These are phyloP conservation scores for Penicillium daleae DNA, from an alignment of 495 filamentous ascomycete genomes.

Conservation along the genomic window DNA sequence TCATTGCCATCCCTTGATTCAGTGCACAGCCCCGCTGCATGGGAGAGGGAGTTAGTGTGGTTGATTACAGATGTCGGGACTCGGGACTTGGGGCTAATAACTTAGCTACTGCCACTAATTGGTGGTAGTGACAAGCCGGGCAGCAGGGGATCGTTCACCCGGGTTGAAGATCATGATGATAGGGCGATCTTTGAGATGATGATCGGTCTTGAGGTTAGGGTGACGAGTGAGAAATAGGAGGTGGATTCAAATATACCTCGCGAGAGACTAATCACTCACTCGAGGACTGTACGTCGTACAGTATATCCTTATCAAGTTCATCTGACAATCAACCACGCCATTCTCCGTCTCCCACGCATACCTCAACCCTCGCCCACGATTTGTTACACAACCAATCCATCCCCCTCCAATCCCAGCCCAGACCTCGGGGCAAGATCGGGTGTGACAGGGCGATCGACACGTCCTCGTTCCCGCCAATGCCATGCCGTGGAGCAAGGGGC, in stretches of 20 bases:
- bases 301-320: not conserved
- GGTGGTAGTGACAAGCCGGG: not conserved
- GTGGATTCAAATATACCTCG: too few relatives aligned
- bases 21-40: conserved; percentile 31
- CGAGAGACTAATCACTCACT: too few relatives aligned
- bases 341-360: not conserved
- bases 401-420: too few relatives aligned
- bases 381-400: not conserved
- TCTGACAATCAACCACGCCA: not conserved
- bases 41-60: conserved; percentile 1
- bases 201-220: not conserved
- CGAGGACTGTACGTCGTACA: not conserved
- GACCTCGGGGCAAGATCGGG: not conserved
- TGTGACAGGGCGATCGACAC: conserved; percentile 5
- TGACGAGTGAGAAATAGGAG: too few relatives aligned
- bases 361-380: not conserved
- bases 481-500: not conserved
- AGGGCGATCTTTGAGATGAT: conserved; percentile 1
- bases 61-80: not conserved
- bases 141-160: conserved; percentile 9
- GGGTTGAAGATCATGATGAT: conserved; percentile 18
- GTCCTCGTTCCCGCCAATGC: not conserved
- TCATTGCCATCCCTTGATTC: conserved; percentile 38
- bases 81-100: not conserved
- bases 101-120: not conserved